Conservation (phyloP, 2,329 filamentous ascomycete species). For the Lizonia empirigonia region DNA sequence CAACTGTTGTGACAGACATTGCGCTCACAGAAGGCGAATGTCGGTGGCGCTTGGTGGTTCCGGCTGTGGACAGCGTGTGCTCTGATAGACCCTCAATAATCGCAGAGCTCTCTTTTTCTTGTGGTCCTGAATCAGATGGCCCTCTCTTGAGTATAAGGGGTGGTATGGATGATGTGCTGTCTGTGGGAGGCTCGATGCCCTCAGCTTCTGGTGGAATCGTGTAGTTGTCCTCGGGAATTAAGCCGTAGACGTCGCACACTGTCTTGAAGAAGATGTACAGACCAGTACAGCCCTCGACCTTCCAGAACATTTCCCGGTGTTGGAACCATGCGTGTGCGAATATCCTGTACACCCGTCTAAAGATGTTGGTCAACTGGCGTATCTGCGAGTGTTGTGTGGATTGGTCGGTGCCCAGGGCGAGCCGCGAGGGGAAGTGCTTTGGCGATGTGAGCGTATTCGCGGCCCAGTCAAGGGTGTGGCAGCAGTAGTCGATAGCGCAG, state of each 20-base stretch:
- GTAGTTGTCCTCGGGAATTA: slow-evolving; percentile 93
- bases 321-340: slow-evolving; percentile 99
- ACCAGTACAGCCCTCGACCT: slow-evolving; percentile 86
- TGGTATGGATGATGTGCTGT: slow-evolving; percentile 48
- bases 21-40: slow-evolving; percentile 81
- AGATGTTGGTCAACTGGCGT: slow-evolving; percentile 92
- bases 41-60: slow-evolving; percentile 82
- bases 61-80: slow-evolving; percentile 59
- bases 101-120: slow-evolving; percentile 27
- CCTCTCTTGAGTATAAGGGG: slow-evolving; percentile 48
- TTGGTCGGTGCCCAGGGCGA: slow-evolving; percentile 61
- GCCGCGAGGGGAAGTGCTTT: slow-evolving; percentile 91
- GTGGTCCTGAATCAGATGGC: slow-evolving; percentile 29
- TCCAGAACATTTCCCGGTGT: slow-evolving; percentile 93
- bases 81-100: slow-evolving; percentile 42
- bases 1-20: slow-evolving; percentile 74
- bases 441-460: slow-evolving; percentile 92
- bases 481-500: slow-evolving; percentile 98
- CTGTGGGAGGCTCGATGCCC: slow-evolving; percentile 61
- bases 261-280: slow-evolving; percentile 97
- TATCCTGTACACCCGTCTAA: slow-evolving; percentile 90
- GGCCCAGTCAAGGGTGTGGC: slow-evolving; percentile 97
- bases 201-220: slow-evolving; percentile 93
- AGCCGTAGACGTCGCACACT: slow-evolving; percentile 87
- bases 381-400: slow-evolving; percentile 59